These are phyloP conservation scores for Colletotrichum cordylinicola DNA, from an alignment of 2,329 filamentous ascomycete species.

Conservation along the genomic window DNA sequence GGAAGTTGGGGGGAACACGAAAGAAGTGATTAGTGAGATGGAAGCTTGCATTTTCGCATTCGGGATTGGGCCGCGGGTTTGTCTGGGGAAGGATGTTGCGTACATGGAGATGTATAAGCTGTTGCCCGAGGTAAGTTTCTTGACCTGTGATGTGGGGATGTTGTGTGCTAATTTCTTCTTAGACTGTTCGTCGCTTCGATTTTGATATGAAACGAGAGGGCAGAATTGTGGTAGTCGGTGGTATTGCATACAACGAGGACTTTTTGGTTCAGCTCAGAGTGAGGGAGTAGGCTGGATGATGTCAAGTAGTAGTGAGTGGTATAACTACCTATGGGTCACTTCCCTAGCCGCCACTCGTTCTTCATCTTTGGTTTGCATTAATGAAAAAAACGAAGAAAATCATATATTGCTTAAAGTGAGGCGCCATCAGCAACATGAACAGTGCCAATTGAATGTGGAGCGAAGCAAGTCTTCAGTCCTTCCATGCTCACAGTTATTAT, in stretches of 20 bases:
- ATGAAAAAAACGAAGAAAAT: too few relatives aligned
- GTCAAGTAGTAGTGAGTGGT: too few relatives aligned
- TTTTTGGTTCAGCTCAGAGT: not conserved
- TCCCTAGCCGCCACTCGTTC: too few relatives aligned
- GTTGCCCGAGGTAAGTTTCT: not conserved
- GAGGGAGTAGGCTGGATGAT: not conserved
- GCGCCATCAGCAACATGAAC: too few relatives aligned
- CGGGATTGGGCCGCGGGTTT: not conserved
- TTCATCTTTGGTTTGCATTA: too few relatives aligned
- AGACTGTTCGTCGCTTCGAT: constrained; percentile 1
- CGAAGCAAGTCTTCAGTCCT: too few relatives aligned
- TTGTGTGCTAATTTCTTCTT: not conserved
- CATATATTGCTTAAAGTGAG: too few relatives aligned
- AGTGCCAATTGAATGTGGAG: too few relatives aligned
- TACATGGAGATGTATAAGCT: constrained; percentile 5
- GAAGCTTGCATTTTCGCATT: not conserved
- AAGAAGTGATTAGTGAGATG: not conserved
- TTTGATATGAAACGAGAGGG: not conserved
- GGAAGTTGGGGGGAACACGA: constrained; percentile 19
- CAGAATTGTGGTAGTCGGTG: not conserved
- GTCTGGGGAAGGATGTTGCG: not conserved
- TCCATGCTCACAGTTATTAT: too few relatives aligned
- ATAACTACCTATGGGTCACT: too few relatives aligned
- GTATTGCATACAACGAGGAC: not conserved
- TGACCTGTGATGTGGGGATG: not conserved